Evolutionary conservation across 768 basidiomycete species (phyloP).

Genomic region (Gelatoporia subvermispora): DNA sequence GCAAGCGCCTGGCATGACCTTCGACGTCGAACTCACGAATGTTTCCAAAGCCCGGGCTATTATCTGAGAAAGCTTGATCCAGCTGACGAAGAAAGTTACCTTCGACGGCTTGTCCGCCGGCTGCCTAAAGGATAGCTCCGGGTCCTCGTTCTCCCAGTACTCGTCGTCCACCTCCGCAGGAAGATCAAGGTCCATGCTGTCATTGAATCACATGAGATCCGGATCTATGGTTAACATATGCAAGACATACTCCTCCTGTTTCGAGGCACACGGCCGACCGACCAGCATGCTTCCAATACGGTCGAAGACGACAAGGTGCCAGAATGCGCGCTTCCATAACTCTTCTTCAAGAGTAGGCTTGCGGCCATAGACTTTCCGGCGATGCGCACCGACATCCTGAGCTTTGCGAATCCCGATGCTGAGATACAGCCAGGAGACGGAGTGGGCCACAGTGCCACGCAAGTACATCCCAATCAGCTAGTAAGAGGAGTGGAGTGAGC

Average conservation of each 20-base stretch:
- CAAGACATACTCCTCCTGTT: slow-evolving; percentile 60
- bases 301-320: slow-evolving; percentile 56
- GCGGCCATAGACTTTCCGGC: slow-evolving; percentile 29
- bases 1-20: background rate
- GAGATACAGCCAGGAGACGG: slow-evolving; percentile 42
- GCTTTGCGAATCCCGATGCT: slow-evolving; percentile 44
- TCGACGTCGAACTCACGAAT: slow-evolving; percentile 29
- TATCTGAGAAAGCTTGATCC: slow-evolving; percentile 43
- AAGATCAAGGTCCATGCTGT: slow-evolving; percentile 48
- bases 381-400: slow-evolving; percentile 49
- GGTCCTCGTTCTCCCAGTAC: slow-evolving; percentile 42
- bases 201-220: slow-evolving; percentile 15
- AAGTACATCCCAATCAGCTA: slow-evolving; percentile 47
- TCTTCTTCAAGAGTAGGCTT: slow-evolving; percentile 37
- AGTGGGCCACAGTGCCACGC: slow-evolving; percentile 40
- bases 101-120: slow-evolving; percentile 38
- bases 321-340: slow-evolving; percentile 48
- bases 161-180: slow-evolving; percentile 56
- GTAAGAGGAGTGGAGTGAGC: slow-evolving; percentile 5
- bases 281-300: slow-evolving; percentile 47
- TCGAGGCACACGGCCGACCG: slow-evolving; percentile 51
- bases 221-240: background rate
- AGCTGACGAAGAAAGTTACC: slow-evolving; percentile 36
- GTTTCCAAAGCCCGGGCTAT: slow-evolving; percentile 39
- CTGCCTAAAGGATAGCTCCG: slow-evolving; percentile 39